Evolutionary conservation across 176 grass and related monocot genomes (phyloP).

Genomic region (Lolium multiflorum): DNA sequence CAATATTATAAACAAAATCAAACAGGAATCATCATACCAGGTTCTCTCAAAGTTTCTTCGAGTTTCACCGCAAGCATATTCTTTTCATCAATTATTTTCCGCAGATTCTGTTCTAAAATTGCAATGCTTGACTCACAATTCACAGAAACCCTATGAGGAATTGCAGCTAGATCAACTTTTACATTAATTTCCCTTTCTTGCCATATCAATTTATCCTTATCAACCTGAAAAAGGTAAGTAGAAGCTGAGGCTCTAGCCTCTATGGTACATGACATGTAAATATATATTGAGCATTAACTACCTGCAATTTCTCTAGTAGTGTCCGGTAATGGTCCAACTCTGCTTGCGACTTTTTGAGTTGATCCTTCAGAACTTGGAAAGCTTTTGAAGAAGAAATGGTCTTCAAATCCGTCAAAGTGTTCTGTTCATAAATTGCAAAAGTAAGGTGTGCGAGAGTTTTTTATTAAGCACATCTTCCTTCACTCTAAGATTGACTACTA

Average conservation of each 20-base stretch:
- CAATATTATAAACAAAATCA: slow-evolving; percentile 11
- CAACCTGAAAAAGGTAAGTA: slow-evolving; percentile 62
- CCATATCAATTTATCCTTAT: slow-evolving; percentile 85
- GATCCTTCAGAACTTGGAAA: slow-evolving; percentile 71
- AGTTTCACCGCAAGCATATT: slow-evolving; percentile 71
- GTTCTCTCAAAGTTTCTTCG: slow-evolving; percentile 88
- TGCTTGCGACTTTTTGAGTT: slow-evolving; percentile 65
- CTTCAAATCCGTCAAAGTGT: slow-evolving; percentile 87
- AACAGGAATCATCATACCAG: slow-evolving; percentile 63
- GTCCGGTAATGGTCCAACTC: slow-evolving; percentile 62
- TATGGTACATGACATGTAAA: slow-evolving; percentile 38
- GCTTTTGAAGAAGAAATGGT: slow-evolving; percentile 78
- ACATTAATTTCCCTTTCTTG: slow-evolving; percentile 74
- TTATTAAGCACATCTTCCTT: slow-evolving; percentile 3
- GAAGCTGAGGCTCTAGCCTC: slow-evolving; percentile 39
- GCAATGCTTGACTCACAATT: slow-evolving; percentile 66
- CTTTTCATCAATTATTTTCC: slow-evolving; percentile 77
- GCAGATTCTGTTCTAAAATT: slow-evolving; percentile 72
- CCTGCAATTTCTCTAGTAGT: slow-evolving; percentile 96
- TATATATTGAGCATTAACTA: slow-evolving; percentile 71
- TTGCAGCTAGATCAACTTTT: slow-evolving; percentile 77
- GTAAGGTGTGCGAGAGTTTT: neutral
- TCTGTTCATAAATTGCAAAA: slow-evolving; percentile 54
- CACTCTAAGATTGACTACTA: neutral
- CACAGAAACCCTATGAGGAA: slow-evolving; percentile 60